phyloP scores from a whole-genome alignment of 116 monocot genomes.

The Iris pallida region DNA sequence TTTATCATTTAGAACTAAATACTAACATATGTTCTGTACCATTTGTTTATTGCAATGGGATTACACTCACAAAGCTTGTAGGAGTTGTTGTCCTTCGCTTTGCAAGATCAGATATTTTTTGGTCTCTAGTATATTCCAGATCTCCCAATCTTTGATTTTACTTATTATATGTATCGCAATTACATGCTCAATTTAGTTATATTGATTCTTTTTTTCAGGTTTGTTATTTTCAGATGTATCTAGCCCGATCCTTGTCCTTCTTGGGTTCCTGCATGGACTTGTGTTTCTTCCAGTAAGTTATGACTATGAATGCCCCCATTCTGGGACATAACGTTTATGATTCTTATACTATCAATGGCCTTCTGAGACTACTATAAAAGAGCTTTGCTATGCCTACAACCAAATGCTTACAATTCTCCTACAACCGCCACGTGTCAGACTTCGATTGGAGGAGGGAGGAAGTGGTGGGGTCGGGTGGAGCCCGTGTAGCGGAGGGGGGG shows the following conservation, averaged over 20 bases:
- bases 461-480: too few relatives aligned
- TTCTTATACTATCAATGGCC: too few relatives aligned
- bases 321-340: too few relatives aligned
- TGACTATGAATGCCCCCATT: background rate
- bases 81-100: constrained; percentile 86
- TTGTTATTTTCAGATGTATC: constrained; percentile 93
- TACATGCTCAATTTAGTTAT: background rate
- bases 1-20: background rate
- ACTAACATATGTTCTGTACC: background rate
- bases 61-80: constrained; percentile 92
- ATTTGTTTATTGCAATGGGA: constrained; percentile 55
- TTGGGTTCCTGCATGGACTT: constrained; percentile 93
- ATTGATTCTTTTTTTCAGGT: constrained; percentile 43
- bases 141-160: background rate
- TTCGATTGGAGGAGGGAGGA: too few relatives aligned
- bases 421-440: too few relatives aligned
- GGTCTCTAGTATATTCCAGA: constrained; percentile 36
- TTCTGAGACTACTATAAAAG: too few relatives aligned
- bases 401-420: too few relatives aligned
- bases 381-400: too few relatives aligned
- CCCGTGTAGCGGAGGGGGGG: too few relatives aligned
- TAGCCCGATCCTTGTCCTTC: constrained; percentile 82
- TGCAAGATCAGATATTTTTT: constrained; percentile 86
- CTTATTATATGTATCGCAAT: background rate
- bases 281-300: constrained; percentile 85